Base-by-base conservation (phyloP, 495 filamentous ascomycete species). In the Echria macrotheca region DNA sequence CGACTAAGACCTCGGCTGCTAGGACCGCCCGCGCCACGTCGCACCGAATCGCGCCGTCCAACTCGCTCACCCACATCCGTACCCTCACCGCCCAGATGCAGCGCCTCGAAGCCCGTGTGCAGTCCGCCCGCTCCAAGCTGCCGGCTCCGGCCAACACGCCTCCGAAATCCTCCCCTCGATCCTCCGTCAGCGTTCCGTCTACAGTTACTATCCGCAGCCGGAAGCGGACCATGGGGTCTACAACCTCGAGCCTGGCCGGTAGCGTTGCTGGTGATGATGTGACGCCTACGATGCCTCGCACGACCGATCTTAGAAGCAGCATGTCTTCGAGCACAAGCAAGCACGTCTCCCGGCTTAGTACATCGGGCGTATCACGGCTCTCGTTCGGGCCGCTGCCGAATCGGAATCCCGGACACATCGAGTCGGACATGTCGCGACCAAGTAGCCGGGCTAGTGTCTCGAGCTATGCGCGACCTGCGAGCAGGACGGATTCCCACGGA, bases 1-100 rank as follows among this genome's bases (percentile, higher is more conserved):
- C 56, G n/a, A 59, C 68, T 14, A 48, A 39, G 24, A 25, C 53
- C 7, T 18, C 46, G 5, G 39, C 26, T 14, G 28, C 59, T 18
- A 61, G 62, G 21, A 14, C 72, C 18, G n/a, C 41, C 12, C 53
- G 68, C 49, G 54, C 64, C 25, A 56, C 61, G 4, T 66, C 72
- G 32, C 61, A 74, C 49, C 70, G 58, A 45, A 49, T 94, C 19
- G 85, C 89, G 23, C 75, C 85, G 28, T 96, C 94, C 14, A 86
- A 82, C 28, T 96, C 94, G 4, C 77, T 98, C 24, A 86, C 85
- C 48, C 93, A 98, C 59, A 91, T 97, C 59, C 89, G 93, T 21
- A 84, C 83, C 2, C 79, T 98, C 45, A 93, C 91, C 48, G 90
- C 87, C 18, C 93, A 96, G 68, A 96, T 98, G 94, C 89, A 95